Base-by-base conservation (phyloP, 306 rosid species). In the Oxytropis ochrocephala region DNA sequence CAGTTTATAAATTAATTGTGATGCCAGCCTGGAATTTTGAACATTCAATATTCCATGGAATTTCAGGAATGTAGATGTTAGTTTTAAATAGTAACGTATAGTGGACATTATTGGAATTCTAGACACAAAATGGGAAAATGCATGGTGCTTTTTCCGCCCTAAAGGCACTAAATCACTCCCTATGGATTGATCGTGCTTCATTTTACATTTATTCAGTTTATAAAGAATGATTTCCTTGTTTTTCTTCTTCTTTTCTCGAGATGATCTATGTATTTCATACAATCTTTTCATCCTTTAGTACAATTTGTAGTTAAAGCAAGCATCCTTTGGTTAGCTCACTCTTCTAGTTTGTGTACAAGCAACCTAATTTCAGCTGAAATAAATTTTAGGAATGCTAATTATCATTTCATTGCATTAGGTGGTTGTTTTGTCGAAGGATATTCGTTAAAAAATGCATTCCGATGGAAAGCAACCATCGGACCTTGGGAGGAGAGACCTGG, bases 401-500 rank as follows among this genome's bases (percentile, higher is more conserved):
- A 21, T 21, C 24, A 21, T 21, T 21, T 1, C 24, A 21, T 21
- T 21, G 24, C 24, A 21, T 21, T 21, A 21, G 24, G 24, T 21
- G 24, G 24, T 21, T 21, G 24, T 21, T 21, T 21, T 21, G 24
- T 21, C 24, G 24, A 21, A 21, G 24, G 24, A 21, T 1, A 21
- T 2, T 21, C 1, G 24, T 21, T 21, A 21, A 21, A 2, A 2
- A 21, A 21, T 21, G 24, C 24, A 21, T 21, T 21, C 24, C 24
- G 24, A 21, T 21, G 24, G 24, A 21, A 21, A 21, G 24, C 24
- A 21, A 21, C 24, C 2, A 2, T 21, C 2, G 1, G 24, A 21
- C 2, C 2, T 9, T 94, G 99, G 99, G 96, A 94, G 73, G 88
- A 91, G 78, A 91, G 99, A 73, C 96, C 97, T 32, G 99, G 99